Evolutionary conservation across 2,329 filamentous ascomycete genomes (phyloP), one percentile per base, ranked within the genome.

Genomic region (Zymoseptoria passerinii): DNA sequence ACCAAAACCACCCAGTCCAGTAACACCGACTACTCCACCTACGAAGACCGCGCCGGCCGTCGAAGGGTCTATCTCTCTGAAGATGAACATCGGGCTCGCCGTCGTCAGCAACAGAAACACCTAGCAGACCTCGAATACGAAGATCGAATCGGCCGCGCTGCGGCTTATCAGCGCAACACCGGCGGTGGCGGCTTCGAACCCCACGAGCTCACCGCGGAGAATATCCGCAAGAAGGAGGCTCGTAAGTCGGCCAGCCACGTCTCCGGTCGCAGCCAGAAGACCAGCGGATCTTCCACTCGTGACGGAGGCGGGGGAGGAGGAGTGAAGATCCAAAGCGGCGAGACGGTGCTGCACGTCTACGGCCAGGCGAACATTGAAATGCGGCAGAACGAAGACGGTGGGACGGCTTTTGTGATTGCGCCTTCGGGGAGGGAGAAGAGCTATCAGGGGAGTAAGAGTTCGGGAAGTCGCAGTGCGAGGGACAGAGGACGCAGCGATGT

Each of bases 1-100:
- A 71, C 71, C 18, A 72, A 73, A 53, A 65, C 70, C 2, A 69
- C 67, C 8, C 61, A 55, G 40, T 67, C 64, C 9, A 64, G 58
- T 29, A 63, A 58, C 4, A 60, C 62, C 19, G 65, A 64, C 44
- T 67, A 68, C 28, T 61, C 59, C 23, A 52, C 55, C 6, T 23
- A 44, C 9, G 68, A 70, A 56, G 66, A 66, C 29, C 53, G 54
- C 4, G 29, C 62, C 50, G 67, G 69, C 13, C 61, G 67, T 9
- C 64, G 62, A 3, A 50, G 16, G 19, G 62, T 61, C 8, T 70
- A 70, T 57, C 60, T 68, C 23, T 65, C 68, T 8, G 59, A 62
- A 28, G 61, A 65, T 2, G 57, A 67, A 20, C 62, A 65, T 53
- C 58, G 64, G n/a, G 58, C 63, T 5, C 56, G 66, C 5, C 60